Conservation (phyloP, 768 basidiomycete species). For the Podaxis sp. region DNA sequence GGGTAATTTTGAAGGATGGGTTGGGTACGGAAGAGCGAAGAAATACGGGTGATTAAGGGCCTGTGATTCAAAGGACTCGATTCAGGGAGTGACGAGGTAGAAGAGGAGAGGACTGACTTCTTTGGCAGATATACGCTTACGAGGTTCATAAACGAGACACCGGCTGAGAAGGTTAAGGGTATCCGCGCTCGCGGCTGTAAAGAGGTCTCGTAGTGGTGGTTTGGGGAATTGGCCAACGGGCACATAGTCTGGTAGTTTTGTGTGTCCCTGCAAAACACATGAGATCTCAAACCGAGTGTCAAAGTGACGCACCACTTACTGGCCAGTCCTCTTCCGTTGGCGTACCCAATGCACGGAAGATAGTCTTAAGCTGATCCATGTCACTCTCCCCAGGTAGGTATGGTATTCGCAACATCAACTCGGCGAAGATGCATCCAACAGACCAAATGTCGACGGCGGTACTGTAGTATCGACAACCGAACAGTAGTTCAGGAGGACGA, state of each 20-base stretch:
- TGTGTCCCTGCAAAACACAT: conserved; percentile 62
- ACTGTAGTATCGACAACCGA: conserved; percentile 86
- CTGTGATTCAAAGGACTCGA: conserved; percentile 30
- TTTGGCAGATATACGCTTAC: conserved; percentile 71
- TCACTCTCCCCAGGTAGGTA: conserved; percentile 95
- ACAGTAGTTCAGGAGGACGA: conserved; percentile 92
- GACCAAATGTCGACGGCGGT: conserved; percentile 96
- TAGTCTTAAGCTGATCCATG: conserved; percentile 94
- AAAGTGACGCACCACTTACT: conserved; percentile 36
- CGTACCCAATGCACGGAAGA: conserved; percentile 91
- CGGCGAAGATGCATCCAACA: conserved; percentile 96
- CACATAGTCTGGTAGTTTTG: conserved; percentile 86
- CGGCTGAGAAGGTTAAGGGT: conserved; percentile 77
- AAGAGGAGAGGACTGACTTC: conserved; percentile 49
- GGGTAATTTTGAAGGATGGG: conserved; percentile 85
- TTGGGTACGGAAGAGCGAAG: conserved; percentile 78
- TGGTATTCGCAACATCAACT: conserved; percentile 93
- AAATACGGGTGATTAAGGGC: conserved; percentile 89
- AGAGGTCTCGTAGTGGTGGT: conserved; percentile 76
- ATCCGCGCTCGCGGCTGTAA: conserved; percentile 86
- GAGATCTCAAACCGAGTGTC: neutral
- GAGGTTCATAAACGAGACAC: conserved; percentile 83
- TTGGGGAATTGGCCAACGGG: conserved; percentile 84
- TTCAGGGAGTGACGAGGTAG: conserved; percentile 3
- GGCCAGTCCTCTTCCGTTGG: conserved; percentile 99